Percentiles rank a stretch among this genome's conserved stretches.
These are phyloP conservation scores for Smallanthus sonchifolius DNA, from an alignment of 129 eudicot genomes.

Conservation along the genomic window DNA sequence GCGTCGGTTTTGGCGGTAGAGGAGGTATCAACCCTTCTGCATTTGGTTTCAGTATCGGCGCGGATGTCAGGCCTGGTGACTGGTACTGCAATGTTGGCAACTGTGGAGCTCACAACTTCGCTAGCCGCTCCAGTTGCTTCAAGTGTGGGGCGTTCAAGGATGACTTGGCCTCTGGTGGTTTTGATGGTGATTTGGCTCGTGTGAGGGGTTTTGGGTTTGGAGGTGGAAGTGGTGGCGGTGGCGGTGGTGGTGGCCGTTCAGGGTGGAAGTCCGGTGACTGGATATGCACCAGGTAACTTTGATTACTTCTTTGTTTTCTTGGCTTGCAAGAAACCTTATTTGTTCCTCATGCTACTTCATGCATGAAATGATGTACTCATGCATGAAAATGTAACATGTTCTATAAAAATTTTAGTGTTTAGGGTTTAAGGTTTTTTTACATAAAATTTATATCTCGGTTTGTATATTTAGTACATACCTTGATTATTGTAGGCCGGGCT, in stretches of 20 bases:
- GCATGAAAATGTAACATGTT: neutral
- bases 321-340: conserved; percentile 6
- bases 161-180: conserved; percentile 39
- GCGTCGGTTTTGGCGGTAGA: conserved; percentile 50
- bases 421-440: neutral
- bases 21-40: conserved; percentile 29
- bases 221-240: conserved; percentile 27
- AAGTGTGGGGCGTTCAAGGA: conserved; percentile 95
- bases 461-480: neutral
- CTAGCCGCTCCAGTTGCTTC: conserved; percentile 98
- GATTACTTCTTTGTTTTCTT: neutral
- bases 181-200: conserved; percentile 39
- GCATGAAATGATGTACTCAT: conserved; percentile 8
- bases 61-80: conserved; percentile 98
- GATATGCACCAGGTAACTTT: conserved; percentile 68
- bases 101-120: conserved; percentile 98
- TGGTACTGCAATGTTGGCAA: conserved; percentile 89
- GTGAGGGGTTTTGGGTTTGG: conserved; percentile 45
- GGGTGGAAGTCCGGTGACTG: conserved; percentile 77
- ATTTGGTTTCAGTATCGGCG: conserved; percentile 63
- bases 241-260: conserved; percentile 63
- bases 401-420: neutral
- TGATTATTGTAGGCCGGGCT: conserved; percentile 58
- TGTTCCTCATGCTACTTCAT: neutral
- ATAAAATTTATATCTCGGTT: neutral